Evolutionary conservation across 768 basidiomycete genomes (phyloP).

Genomic region (Hebeloma cylindrosporum): DNA sequence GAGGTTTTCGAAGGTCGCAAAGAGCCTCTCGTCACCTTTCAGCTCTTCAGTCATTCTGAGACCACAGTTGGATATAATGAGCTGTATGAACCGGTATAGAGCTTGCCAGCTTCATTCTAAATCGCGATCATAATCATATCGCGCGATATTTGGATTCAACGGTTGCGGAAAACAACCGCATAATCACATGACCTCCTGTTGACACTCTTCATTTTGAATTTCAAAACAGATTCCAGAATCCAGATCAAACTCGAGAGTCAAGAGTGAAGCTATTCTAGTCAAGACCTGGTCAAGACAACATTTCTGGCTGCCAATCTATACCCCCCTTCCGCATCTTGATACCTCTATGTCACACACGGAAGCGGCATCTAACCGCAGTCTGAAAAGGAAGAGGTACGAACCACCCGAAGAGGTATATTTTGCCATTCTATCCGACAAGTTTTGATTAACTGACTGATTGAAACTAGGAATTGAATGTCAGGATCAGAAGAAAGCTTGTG

Average conservation of each 20-base stretch:
- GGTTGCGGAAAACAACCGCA: too few relatives aligned
- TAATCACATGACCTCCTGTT: too few relatives aligned
- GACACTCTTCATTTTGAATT: too few relatives aligned
- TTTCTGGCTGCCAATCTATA: not conserved
- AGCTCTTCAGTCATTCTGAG: slow-evolving; percentile 17
- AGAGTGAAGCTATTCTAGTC: too few relatives aligned
- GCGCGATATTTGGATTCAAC: too few relatives aligned
- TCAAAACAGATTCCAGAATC: too few relatives aligned
- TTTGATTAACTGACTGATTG: slow-evolving; percentile 1
- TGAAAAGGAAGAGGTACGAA: slow-evolving; percentile 47
- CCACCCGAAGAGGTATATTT: slow-evolving; percentile 33
- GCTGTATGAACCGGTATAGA: too few relatives aligned
- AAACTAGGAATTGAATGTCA: slow-evolving; percentile 41
- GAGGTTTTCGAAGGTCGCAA: slow-evolving; percentile 60
- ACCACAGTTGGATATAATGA: too few relatives aligned
- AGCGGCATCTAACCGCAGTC: slow-evolving; percentile 20
- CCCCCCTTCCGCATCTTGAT: not conserved
- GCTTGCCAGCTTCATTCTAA: too few relatives aligned
- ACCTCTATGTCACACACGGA: slow-evolving; percentile 11
- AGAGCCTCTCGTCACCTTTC: slow-evolving; percentile 44
- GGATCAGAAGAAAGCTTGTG: slow-evolving; percentile 58
- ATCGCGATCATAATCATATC: too few relatives aligned
- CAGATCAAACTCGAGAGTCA: too few relatives aligned
- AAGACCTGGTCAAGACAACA: too few relatives aligned
- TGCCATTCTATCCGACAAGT: not conserved